Conservation (phyloP, 352 stramenopile genomes). For the Phytophthora nicotianae region DNA sequence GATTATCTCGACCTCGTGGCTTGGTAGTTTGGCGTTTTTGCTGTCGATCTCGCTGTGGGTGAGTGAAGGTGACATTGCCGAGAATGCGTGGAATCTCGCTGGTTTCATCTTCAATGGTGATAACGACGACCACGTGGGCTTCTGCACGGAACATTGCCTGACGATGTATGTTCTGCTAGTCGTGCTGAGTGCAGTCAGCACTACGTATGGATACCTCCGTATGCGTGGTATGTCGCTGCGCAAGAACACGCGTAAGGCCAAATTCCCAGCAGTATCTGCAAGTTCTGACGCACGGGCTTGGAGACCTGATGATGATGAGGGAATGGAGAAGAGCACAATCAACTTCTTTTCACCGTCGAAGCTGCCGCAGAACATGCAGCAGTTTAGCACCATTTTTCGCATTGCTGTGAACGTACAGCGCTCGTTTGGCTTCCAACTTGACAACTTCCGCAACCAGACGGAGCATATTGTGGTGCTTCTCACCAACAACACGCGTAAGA, state of each 20-base stretch:
- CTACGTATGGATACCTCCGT: slow-evolving; percentile 56
- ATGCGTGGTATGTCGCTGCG: slow-evolving; percentile 40
- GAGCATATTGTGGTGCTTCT: slow-evolving; percentile 97
- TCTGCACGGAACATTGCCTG: slow-evolving; percentile 67
- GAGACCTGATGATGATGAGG: slow-evolving; percentile 44
- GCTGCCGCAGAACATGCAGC: slow-evolving; percentile 82
- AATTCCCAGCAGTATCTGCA: slow-evolving; percentile 66
- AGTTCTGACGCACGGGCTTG: slow-evolving; percentile 82
- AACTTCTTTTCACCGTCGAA: slow-evolving; percentile 85
- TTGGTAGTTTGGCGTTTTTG: slow-evolving; percentile 69
- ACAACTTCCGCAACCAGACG: slow-evolving; percentile 95
- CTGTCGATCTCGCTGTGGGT: slow-evolving; percentile 81
- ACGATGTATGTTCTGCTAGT: slow-evolving; percentile 66
- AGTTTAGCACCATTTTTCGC: slow-evolving; percentile 82
- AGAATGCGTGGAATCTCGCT: slow-evolving; percentile 71
- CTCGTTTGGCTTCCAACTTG: slow-evolving; percentile 84
- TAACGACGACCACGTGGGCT: slow-evolving; percentile 41
- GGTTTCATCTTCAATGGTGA: slow-evolving; percentile 69
- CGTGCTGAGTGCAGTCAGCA: slow-evolving; percentile 41
- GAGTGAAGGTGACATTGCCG: slow-evolving; percentile 57
- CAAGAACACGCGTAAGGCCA: slow-evolving; percentile 39
- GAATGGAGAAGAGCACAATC: slow-evolving; percentile 49
- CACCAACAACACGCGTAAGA: slow-evolving; percentile 90
- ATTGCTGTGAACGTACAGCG: slow-evolving; percentile 87
- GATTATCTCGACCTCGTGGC: slow-evolving; percentile 67